phyloP scores from a whole-genome alignment of 176 grass and related monocot genomes.

The Oryza glaberrima region DNA sequence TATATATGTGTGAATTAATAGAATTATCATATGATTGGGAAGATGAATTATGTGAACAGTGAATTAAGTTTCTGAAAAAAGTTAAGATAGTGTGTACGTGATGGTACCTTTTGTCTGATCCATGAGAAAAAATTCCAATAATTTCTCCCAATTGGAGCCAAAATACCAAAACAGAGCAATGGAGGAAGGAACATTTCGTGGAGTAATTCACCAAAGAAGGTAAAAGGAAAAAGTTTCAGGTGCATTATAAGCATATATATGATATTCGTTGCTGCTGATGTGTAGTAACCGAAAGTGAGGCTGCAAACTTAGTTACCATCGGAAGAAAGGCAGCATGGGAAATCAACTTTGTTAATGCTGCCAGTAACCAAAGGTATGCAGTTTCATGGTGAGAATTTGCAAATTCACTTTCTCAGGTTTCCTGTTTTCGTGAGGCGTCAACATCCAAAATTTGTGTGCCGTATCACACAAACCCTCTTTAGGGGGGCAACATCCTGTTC shows the following conservation, averaged over 20 bases:
- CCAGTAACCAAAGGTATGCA: not conserved
- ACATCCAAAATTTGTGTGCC: conserved; percentile 2
- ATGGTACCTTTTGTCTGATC: not conserved
- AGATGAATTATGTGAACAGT: not conserved
- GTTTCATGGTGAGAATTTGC: not conserved
- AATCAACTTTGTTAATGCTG: not conserved
- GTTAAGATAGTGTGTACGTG: not conserved
- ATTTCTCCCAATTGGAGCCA: not conserved
- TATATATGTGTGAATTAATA: not conserved
- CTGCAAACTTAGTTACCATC: not conserved
- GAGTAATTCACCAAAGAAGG: not conserved
- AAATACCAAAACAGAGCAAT: conserved; percentile 20
- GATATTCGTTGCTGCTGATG: conserved; percentile 25
- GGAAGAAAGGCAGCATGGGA: conserved; percentile 6
- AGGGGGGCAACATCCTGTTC: conserved; percentile 14
- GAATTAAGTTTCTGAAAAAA: not conserved
- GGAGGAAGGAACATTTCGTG: conserved; percentile 28
- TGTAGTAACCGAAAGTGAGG: conserved; percentile 18
- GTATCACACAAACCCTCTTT: not conserved
- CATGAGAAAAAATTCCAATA: not conserved
- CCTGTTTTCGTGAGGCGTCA: not conserved
- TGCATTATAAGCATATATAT: not conserved
- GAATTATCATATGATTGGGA: not conserved
- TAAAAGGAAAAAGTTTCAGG: not conserved
- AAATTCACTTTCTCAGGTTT: not conserved